phyloP scores from a whole-genome alignment of 2,329 filamentous ascomycete species.

The Dendrostoma leiphaemia region DNA sequence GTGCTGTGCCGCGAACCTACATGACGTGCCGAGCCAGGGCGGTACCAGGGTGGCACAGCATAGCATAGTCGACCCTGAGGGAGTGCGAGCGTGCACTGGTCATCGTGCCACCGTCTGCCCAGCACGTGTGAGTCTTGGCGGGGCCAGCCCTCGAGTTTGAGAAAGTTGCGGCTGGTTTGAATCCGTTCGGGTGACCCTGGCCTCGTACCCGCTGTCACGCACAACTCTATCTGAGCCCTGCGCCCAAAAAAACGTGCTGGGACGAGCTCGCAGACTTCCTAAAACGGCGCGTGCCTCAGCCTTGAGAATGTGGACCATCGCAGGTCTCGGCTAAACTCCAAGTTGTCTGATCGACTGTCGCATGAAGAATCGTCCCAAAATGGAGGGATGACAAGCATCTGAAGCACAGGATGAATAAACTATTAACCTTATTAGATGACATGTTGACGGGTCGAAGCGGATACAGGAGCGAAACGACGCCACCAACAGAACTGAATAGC shows the following conservation, averaged over 20 bases:
- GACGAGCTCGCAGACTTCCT: conserved; percentile 1
- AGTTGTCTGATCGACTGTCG: conserved; percentile 14
- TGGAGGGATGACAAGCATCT: not conserved
- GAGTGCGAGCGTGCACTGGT: no score
- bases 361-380: conserved; percentile 7
- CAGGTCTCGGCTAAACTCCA: conserved; percentile 9
- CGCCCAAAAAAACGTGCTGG: conserved; percentile 10
- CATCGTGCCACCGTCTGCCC: no score
- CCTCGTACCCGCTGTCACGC: not conserved
- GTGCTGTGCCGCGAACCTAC: conserved; percentile 12
- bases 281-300: conserved; percentile 16
- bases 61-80: not conserved
- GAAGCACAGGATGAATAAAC: conserved; percentile 3
- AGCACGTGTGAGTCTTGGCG: conserved; percentile 1
- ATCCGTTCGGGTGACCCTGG: conserved; percentile 12
- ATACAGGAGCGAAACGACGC: not conserved
- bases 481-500: no score
- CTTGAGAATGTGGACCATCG: not conserved
- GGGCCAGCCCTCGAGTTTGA: not conserved
- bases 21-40: not conserved
- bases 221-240: conserved; percentile 5
- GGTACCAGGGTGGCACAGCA: not conserved
- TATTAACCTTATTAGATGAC: conserved; percentile 5
- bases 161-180: conserved; percentile 6
- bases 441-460: not conserved